phyloP scores from a whole-genome alignment of 192 early-diverging fungal genomes.

The Gorgonomyces haynaldii region DNA sequence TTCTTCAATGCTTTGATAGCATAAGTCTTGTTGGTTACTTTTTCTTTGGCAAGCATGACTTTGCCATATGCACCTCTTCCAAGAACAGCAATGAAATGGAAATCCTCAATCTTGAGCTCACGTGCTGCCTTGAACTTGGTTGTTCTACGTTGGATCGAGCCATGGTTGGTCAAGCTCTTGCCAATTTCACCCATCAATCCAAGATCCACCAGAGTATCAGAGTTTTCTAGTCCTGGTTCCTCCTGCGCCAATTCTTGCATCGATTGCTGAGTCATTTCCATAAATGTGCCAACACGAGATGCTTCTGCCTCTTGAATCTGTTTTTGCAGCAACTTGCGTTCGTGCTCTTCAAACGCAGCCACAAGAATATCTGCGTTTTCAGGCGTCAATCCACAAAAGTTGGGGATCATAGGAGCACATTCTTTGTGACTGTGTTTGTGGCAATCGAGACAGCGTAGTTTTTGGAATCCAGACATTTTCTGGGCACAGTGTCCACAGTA shows the following conservation, averaged over 20 bases:
- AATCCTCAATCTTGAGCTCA: conserved; percentile 30
- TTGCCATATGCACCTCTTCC: conserved; percentile 98
- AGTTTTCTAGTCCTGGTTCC: not conserved
- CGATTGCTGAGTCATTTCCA: not conserved
- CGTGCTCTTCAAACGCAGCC: conserved; percentile 28
- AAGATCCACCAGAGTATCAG: too few relatives aligned
- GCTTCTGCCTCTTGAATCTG: conserved; percentile 35
- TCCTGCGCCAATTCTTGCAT: not conserved
- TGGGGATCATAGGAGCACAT: conserved; percentile 24
- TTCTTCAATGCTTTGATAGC: conserved; percentile 96
- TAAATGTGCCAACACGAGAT: not conserved
- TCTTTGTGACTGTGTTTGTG: conserved; percentile 19
- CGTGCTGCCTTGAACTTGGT: conserved; percentile 2
- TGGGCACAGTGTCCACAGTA: conserved; percentile 96
- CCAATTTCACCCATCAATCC: too few relatives aligned
- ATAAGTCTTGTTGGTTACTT: conserved; percentile 60
- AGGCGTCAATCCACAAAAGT: conserved; percentile 30
- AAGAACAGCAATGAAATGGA: conserved; percentile 65
- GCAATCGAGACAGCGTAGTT: conserved; percentile 30
- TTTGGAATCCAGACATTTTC: conserved; percentile 26
- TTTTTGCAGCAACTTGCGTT: conserved; percentile 18
- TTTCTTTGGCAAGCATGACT: conserved; percentile 94
- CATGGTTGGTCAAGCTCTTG: too few relatives aligned
- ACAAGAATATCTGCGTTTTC: conserved; percentile 25
- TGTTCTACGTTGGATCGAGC: too few relatives aligned